Conservation (phyloP, 495 filamentous ascomycete genomes). For the Penicillium paxilli region DNA sequence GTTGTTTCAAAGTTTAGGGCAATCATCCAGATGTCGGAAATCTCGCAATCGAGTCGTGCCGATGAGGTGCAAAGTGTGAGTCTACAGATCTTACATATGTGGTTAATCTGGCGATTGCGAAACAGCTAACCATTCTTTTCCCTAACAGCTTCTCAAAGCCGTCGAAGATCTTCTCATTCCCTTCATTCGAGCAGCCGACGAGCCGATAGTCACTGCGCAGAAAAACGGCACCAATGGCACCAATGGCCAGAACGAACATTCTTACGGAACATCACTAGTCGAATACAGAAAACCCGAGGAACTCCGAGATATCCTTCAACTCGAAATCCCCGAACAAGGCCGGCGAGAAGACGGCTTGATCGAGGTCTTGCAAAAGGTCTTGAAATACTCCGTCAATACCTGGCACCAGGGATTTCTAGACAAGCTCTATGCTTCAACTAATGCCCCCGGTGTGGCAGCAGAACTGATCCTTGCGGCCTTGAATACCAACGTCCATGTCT, state of each 20-base stretch:
- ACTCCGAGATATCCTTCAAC: constrained; percentile 60
- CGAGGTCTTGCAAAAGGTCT: constrained; percentile 60
- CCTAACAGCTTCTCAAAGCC: constrained; percentile 65
- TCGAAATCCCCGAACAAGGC: constrained; percentile 65
- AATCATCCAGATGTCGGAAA: constrained; percentile 24
- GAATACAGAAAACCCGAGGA: constrained; percentile 71
- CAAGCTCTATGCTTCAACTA: constrained; percentile 85
- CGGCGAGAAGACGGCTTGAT: constrained; percentile 72
- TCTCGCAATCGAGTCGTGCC: constrained; percentile 31
- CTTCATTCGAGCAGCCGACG: constrained; percentile 75
- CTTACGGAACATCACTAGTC: constrained; percentile 61
- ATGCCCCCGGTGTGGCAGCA: constrained; percentile 78
- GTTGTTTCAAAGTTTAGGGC: background rate
- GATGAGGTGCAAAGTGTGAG: constrained; percentile 48
- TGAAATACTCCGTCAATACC: constrained; percentile 88
- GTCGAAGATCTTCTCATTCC: constrained; percentile 75
- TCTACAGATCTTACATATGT: constrained; percentile 4
- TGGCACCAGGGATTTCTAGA: constrained; percentile 96
- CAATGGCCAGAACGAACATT: constrained; percentile 32
- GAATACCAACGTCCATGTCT: constrained; percentile 91
- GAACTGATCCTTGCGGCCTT: constrained; percentile 80
- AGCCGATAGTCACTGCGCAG: constrained; percentile 47
- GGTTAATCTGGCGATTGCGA: background rate
- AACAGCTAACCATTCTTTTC: background rate
- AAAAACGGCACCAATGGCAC: constrained; percentile 41